phyloP scores from a whole-genome alignment of 2,329 filamentous ascomycete species.

The Amauroascus niger region DNA sequence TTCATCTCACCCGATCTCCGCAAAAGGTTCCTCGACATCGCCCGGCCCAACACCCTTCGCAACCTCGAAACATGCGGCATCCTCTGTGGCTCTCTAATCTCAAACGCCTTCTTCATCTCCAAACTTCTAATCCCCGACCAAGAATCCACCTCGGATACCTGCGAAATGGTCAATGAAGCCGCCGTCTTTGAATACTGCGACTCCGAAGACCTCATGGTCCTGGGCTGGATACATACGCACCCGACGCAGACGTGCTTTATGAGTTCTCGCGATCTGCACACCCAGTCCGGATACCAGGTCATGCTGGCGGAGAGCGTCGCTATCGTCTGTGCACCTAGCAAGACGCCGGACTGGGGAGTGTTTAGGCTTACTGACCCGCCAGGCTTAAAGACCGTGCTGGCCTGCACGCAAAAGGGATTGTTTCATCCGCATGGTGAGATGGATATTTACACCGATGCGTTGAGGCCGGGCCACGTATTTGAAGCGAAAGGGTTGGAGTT shows the following conservation, averaged over 20 bases:
- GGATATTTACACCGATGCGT: conserved; percentile 68
- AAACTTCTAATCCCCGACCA: conserved; percentile 86
- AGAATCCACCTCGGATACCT: conserved; percentile 80
- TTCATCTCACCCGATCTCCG: conserved; percentile 75
- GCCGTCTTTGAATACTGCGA: conserved; percentile 85
- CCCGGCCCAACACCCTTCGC: conserved; percentile 62
- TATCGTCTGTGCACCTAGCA: conserved; percentile 86
- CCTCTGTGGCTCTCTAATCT: conserved; percentile 78
- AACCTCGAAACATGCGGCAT: conserved; percentile 95
- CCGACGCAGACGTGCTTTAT: conserved; percentile 96
- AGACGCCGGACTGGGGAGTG: conserved; percentile 66
- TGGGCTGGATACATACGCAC: conserved; percentile 98
- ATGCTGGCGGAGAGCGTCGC: conserved; percentile 96
- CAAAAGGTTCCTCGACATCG: conserved; percentile 61
- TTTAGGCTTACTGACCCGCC: conserved; percentile 92
- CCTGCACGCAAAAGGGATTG: conserved; percentile 65
- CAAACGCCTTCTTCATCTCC: conserved; percentile 86
- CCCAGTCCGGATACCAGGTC: conserved; percentile 85
- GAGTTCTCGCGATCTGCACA: conserved; percentile 88
- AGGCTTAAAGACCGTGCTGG: conserved; percentile 72
- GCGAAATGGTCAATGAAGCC: conserved; percentile 81
- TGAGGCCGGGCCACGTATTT: conserved; percentile 61
- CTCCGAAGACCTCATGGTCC: conserved; percentile 67
- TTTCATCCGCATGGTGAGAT: conserved; percentile 69
- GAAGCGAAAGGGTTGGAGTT: conserved; percentile 58